Percentiles rank a stretch among this genome's conserved stretches.
These are phyloP conservation scores for Mycena crocata DNA, from an alignment of 768 basidiomycete genomes.

Conservation along the genomic window DNA sequence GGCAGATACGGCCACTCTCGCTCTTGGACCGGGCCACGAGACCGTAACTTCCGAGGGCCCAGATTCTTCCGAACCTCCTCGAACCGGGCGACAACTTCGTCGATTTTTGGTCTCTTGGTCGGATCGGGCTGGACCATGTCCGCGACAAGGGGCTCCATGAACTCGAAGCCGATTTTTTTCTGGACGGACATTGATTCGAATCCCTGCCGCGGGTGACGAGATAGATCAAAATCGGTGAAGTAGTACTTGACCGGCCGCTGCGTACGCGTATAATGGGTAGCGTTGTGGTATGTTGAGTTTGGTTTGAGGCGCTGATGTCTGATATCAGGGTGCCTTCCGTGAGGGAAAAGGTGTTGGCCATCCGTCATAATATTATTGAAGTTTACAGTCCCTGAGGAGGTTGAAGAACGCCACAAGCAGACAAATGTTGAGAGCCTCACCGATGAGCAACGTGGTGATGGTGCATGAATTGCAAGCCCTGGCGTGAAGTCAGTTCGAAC, in stretches of 20 bases:
- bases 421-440: not conserved
- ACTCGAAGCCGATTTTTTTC: constrained; percentile 23
- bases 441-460: not conserved
- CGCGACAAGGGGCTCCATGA: constrained; percentile 45
- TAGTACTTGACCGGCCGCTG: constrained; percentile 11
- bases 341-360: not conserved
- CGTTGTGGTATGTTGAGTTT: not conserved
- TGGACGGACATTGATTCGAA: not conserved
- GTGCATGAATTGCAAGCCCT: constrained; percentile 8
- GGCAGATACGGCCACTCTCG: too few relatives aligned
- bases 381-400: not conserved
- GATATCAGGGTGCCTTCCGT: not conserved
- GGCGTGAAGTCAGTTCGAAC: constrained; percentile 27
- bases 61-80: not conserved
- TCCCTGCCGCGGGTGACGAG: too few relatives aligned
- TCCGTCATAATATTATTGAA: constrained; percentile 14
- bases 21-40: too few relatives aligned
- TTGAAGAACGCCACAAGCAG: not conserved
- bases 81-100: constrained; percentile 48
- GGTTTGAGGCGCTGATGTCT: not conserved
- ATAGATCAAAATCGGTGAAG: constrained; percentile 17
- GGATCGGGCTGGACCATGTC: constrained; percentile 54
- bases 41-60: constrained; percentile 6
- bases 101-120: constrained; percentile 47
- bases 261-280: not conserved